Percentiles rank a stretch among this genome's conserved stretches.
Conservation (phyloP, 2,329 filamentous ascomycete species). For the Apiospora koreana region DNA sequence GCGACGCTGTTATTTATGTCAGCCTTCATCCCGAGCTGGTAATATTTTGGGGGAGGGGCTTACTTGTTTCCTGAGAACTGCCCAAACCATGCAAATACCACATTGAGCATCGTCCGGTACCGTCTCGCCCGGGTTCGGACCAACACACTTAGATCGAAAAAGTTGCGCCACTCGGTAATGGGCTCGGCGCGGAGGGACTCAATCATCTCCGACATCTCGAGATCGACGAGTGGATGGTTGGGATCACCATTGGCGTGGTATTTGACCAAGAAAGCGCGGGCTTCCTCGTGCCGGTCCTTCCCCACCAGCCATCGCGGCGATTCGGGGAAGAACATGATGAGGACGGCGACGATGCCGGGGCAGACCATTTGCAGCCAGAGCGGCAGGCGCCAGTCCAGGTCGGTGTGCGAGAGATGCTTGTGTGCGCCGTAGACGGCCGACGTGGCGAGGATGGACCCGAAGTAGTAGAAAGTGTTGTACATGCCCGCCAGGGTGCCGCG, state of each 20-base stretch:
- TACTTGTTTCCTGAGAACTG: conserved; percentile 42
- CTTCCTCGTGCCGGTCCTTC: conserved; percentile 34
- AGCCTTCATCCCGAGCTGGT: no score
- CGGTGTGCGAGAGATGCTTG: conserved; percentile 25
- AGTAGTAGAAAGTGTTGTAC: conserved; percentile 44
- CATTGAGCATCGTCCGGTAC: conserved; percentile 39
- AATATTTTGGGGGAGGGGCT: no score
- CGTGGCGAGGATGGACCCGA: conserved; percentile 34
- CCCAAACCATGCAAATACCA: conserved; percentile 43
- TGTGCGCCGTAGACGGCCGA: conserved; percentile 34
- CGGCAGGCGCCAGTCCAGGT: conserved; percentile 35
- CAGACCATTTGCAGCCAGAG: conserved; percentile 37
- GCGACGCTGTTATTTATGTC: conserved; percentile 25
- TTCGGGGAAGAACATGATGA: conserved; percentile 37
- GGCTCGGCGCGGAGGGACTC: conserved; percentile 32
- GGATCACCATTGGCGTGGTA: conserved; percentile 45
- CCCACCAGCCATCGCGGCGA: conserved; percentile 37
- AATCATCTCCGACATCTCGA: conserved; percentile 44
- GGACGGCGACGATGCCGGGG: conserved; percentile 29
- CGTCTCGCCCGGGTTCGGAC: conserved; percentile 36
- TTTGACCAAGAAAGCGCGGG: conserved; percentile 37
- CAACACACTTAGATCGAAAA: conserved; percentile 37
- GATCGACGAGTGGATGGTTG: conserved; percentile 39
- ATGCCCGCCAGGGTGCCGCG: conserved; percentile 60
- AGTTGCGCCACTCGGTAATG: conserved; percentile 37